These are phyloP conservation scores for Argentina anserina DNA, from an alignment of 306 rosid species.

Conservation along the genomic window DNA sequence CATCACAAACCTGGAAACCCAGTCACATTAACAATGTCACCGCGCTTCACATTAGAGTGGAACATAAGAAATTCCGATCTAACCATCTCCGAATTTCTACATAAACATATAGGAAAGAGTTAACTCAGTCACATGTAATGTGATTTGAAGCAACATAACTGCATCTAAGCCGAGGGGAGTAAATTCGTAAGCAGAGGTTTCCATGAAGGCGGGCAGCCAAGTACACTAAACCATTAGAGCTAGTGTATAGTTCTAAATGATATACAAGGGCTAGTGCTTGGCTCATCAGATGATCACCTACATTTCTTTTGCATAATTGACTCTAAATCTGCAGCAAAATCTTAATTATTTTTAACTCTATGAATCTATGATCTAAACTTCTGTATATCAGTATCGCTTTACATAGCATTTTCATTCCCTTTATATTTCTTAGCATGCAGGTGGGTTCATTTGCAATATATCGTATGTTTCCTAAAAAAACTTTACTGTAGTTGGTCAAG, in stretches of 20 bases:
- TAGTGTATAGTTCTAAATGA: not conserved
- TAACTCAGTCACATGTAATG: not conserved
- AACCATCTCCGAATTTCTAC: constrained; percentile 10
- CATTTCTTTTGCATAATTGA: too few species aligned
- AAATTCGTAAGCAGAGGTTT: not conserved
- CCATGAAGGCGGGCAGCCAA: not conserved
- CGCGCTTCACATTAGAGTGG: constrained; percentile 77
- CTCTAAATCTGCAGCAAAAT: not conserved
- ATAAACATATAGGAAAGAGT: not conserved
- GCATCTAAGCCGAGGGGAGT: not conserved
- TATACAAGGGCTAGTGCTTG: not conserved
- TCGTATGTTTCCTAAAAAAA: not conserved
- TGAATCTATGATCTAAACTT: not conserved
- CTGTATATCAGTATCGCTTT: too few species aligned
- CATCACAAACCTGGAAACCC: constrained; percentile 62
- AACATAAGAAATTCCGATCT: constrained; percentile 58
- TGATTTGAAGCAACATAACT: not conserved
- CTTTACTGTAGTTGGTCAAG: too few species aligned
- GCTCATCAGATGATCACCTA: too few species aligned
- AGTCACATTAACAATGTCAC: constrained; percentile 68
- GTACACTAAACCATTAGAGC: not conserved
- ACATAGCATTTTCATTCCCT: too few species aligned
- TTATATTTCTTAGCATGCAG: too few species aligned
- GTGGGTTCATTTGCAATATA: too few species aligned
- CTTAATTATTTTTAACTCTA: not conserved